Base-by-base conservation (phyloP, 2,329 filamentous ascomycete genomes). In the Lachnellula hyalina region DNA sequence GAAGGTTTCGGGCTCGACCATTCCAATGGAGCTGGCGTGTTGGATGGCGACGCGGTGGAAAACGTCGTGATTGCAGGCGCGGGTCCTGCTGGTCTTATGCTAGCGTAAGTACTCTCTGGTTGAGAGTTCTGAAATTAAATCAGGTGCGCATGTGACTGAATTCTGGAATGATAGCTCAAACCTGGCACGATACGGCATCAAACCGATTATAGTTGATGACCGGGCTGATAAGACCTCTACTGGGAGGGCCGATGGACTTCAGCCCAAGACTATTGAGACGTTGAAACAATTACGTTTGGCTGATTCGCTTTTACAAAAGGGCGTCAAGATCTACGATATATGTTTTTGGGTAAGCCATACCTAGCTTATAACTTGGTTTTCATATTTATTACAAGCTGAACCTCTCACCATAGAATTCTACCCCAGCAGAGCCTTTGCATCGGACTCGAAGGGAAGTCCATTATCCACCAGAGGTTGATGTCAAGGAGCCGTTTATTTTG, bases 151-250 rank as follows among this genome's bases (percentile, higher is more conserved):
- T 32, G 28, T 32, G 44, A 7, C 44, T 28, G 44, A 47, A 25
- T 17, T 17, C 14, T 25, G 14, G 14, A 17, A 40, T 9, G 1
- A 51, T 59, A 80, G 77, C 14, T 74, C 76, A 35, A 78, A 81
- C 60, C 74, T 90, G 36, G 79, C 80, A 17, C 78, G 85, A 8
- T 87, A 82, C 63, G 86, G 86, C 14, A 81, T 89, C 63, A 81
- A 82, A 53, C 78, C 82, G 3, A 77, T 79, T 41, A 77, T 90
- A 45, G 75, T 90, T 48, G 87, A 90, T 71, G 85, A 90, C 66
- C 75, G 86, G 59, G 74, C 80, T 35, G 81, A 87, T 63, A 82
- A 82, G 64, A 91, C 87, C 1, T 57, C 61, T 1, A 65, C 63
- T 45, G 84, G 83, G 4, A 80, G 86, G 67, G 85, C 84, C 11